Percentiles rank a stretch among this genome's conserved stretches.
phyloP scores from a whole-genome alignment of 1,139 yeast genomes.

The Wickerhamomyces sp. region DNA sequence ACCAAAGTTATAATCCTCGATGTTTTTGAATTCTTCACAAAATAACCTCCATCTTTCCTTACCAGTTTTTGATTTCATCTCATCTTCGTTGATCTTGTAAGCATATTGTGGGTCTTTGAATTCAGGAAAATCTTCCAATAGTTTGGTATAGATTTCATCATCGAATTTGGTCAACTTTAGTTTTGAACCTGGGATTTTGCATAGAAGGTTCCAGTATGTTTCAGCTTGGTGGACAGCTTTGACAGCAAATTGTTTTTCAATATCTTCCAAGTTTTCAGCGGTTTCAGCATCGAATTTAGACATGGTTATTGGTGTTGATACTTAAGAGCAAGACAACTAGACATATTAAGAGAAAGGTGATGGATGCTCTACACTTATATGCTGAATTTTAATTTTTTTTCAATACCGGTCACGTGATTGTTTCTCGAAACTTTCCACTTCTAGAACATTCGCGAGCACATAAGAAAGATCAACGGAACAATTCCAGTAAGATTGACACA shows the following conservation, averaged over 20 bases:
- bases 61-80: slow-evolving; percentile 74
- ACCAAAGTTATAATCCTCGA: slow-evolving; percentile 94
- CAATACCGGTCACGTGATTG: background rate
- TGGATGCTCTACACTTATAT: background rate
- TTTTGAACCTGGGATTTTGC: slow-evolving; percentile 70
- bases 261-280: slow-evolving; percentile 62
- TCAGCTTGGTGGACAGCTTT: slow-evolving; percentile 96
- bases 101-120: slow-evolving; percentile 54
- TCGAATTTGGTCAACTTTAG: slow-evolving; percentile 76
- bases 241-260: slow-evolving; percentile 96
- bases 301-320: background rate
- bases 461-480: background rate
- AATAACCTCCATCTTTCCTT: slow-evolving; percentile 90
- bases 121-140: slow-evolving; percentile 81
- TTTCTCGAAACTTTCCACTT: background rate
- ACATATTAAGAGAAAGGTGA: background rate
- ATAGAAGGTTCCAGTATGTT: slow-evolving; percentile 82
- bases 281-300: slow-evolving; percentile 45
- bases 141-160: slow-evolving; percentile 70
- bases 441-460: background rate
- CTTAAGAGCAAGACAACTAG: background rate
- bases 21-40: slow-evolving; percentile 75
- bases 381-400: background rate
- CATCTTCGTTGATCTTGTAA: slow-evolving; percentile 62
- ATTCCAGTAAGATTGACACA: background rate